Percentiles rank a stretch among this genome's conserved stretches.
These are phyloP conservation scores for Citrus unshiu DNA, from an alignment of 345 rosid species.

Conservation along the genomic window DNA sequence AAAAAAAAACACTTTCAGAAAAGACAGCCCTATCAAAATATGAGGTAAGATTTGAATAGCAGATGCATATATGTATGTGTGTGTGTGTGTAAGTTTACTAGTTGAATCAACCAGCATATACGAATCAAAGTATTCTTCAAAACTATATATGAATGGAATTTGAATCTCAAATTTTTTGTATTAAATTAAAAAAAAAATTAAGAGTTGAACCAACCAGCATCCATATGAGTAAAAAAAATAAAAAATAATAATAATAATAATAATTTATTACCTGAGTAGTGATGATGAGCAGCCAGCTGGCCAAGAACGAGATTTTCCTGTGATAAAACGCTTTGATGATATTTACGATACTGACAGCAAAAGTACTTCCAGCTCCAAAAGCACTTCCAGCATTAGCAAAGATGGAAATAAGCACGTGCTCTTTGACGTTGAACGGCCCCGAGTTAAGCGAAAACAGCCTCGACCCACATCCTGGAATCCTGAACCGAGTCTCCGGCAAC, in stretches of 20 bases:
- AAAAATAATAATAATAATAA: no score
- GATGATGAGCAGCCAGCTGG: constrained; percentile 81
- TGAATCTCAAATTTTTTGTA: no score
- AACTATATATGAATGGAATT: no score
- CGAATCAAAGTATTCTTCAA: no score
- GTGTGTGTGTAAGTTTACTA: no score
- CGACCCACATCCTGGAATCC: constrained; percentile 55
- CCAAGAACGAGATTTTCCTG: constrained; percentile 59
- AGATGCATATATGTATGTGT: neutral
- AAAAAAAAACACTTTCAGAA: neutral
- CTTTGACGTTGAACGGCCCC: constrained; percentile 84
- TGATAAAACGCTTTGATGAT: constrained; percentile 72
- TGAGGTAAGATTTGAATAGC: neutral
- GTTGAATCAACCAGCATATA: no score
- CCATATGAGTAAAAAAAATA: no score
- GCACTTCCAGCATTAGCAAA: constrained; percentile 90
- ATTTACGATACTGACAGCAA: constrained; percentile 62
- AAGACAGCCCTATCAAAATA: neutral
- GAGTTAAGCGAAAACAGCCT: constrained; percentile 65
- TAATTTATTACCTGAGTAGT: constrained; percentile 63
- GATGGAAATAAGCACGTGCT: constrained; percentile 73
- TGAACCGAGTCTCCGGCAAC: constrained; percentile 56
- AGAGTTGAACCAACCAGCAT: neutral
- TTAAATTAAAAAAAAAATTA: neutral
- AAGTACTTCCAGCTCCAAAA: constrained; percentile 68